Base-by-base conservation (phyloP, 805 yeast genomes). In the Yamadazyma philogaea region DNA sequence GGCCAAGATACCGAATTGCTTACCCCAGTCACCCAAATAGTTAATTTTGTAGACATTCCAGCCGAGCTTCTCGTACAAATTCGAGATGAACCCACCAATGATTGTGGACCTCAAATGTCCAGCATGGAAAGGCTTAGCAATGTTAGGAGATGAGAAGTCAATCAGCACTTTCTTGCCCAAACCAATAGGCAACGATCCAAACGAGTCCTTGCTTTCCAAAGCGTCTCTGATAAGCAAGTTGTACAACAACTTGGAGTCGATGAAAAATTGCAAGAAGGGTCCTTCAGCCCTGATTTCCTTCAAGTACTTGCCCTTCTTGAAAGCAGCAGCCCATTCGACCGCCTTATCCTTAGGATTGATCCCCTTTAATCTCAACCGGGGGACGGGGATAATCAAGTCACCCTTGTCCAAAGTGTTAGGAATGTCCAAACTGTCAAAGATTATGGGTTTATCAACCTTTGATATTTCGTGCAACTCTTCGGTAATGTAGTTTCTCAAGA, bases 91-190 rank as follows among this genome's bases (percentile, higher is more conserved):
- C 12, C 98, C 98, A 55, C 99, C 99, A 61, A 93, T 93, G 59
- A 93, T 93, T 34, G 99, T 93, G 24, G 96, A 86, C 68, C 99
- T 84, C 66, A 93, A 79, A 66, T 93, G 99, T 46, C 99, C 99
- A 42, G 99, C 99, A 62, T 93, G 99, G 84, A 93, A 93, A 10
- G 99, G 99, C 70, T 93, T 93, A 51, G 99, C 99, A 59, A 93
- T 91, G 67, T 93, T 93, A 51, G 99, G 99, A 27, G 98, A 90
- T 2, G 96, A 87, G 59, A 93, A 93, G 66, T 93, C 99, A 54
- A 93, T 76, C 34, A 89, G 56, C 14, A 85, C 74, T 49, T 73
- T 83, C 68, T 88, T 84, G 69, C 88, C 84, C 31, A 66, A 66
- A 44, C 93, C 96, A 42, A 86, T 55, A 37, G 89, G 87, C 53